Percentiles rank a stretch among this genome's conserved stretches.
These are phyloP conservation scores for Oryza coarctata DNA, from an alignment of 176 grass and related monocot species.

Conservation along the genomic window DNA sequence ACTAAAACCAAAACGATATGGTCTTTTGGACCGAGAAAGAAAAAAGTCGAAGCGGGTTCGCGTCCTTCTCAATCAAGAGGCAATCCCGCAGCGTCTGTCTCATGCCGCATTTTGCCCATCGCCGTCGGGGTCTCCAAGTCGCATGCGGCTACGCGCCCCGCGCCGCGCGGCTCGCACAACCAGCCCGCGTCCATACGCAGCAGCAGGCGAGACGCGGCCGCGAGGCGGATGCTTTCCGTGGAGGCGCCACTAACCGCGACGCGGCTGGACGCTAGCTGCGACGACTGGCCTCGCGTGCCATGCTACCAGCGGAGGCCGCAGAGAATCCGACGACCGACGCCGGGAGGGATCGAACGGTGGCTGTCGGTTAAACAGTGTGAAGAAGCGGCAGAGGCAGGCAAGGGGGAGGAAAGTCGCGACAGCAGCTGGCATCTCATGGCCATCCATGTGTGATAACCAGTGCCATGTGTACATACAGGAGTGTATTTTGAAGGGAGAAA, in stretches of 20 bases:
- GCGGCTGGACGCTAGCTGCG: neutral
- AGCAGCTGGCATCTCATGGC: neutral
- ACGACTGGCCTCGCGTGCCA: neutral
- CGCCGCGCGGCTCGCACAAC: no score
- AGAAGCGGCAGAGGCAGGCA: no score
- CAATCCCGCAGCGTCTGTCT: constrained; percentile 17
- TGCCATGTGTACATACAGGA: constrained; percentile 22
- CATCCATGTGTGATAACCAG: neutral
- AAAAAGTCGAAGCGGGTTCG: neutral
- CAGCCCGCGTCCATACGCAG: no score
- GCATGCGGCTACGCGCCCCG: neutral
- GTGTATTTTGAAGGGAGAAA: neutral
- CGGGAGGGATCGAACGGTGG: neutral
- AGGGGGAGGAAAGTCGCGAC: neutral
- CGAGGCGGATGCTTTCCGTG: constrained; percentile 7
- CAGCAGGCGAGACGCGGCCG: neutral
- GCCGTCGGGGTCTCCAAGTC: neutral
- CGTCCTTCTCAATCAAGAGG: constrained; percentile 41
- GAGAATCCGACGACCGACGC: neutral
- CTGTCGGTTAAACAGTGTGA: constrained; percentile 28
- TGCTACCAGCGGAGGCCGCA: neutral
- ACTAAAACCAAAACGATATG: no score
- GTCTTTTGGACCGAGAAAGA: neutral
- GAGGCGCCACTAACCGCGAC: constrained; percentile 26
- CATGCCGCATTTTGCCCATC: neutral